Evolutionary conservation across 2,329 filamentous ascomycete genomes (phyloP).

Genomic region (Colletotrichum sidae): DNA sequence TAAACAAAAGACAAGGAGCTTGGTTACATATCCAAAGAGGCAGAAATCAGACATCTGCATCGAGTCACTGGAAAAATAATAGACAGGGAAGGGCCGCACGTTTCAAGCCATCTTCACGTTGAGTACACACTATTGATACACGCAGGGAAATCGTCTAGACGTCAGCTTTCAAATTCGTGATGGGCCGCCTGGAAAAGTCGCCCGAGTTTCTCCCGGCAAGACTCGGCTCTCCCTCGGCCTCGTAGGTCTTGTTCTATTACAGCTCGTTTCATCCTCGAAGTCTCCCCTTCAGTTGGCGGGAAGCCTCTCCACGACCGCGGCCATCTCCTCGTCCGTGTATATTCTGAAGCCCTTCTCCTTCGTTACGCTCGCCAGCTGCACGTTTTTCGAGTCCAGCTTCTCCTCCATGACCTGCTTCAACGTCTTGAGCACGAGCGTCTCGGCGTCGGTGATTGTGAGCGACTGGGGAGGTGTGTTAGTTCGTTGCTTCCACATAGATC

Average conservation of each 20-base stretch:
- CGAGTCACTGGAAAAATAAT: background rate
- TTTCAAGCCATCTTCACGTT: slow-evolving; percentile 28
- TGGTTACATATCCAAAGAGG: slow-evolving; percentile 11
- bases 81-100: background rate
- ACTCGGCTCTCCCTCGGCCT: background rate
- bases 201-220: background rate
- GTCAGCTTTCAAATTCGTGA: slow-evolving; percentile 27
- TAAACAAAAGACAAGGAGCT: background rate
- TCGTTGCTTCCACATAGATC: background rate
- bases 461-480: slow-evolving; percentile 62
- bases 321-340: slow-evolving; percentile 99
- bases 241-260: slow-evolving; percentile 4
- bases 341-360: slow-evolving; percentile 98
- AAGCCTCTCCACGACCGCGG: slow-evolving; percentile 86
- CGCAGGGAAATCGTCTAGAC: slow-evolving; percentile 24
- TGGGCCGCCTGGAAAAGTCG: slow-evolving; percentile 9
- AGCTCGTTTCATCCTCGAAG: background rate
- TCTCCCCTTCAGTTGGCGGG: slow-evolving; percentile 66
- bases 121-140: slow-evolving; percentile 38
- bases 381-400: slow-evolving; percentile 98
- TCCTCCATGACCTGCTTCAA: slow-evolving; percentile 99
- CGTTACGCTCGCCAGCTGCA: slow-evolving; percentile 96
- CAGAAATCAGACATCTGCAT: background rate
- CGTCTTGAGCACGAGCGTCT: slow-evolving; percentile 96
- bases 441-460: slow-evolving; percentile 89